Evolutionary conservation across 176 grass and related monocot genomes (phyloP), one percentile per base, ranked within the genome.

Genomic region (Triticum timopheevii): DNA sequence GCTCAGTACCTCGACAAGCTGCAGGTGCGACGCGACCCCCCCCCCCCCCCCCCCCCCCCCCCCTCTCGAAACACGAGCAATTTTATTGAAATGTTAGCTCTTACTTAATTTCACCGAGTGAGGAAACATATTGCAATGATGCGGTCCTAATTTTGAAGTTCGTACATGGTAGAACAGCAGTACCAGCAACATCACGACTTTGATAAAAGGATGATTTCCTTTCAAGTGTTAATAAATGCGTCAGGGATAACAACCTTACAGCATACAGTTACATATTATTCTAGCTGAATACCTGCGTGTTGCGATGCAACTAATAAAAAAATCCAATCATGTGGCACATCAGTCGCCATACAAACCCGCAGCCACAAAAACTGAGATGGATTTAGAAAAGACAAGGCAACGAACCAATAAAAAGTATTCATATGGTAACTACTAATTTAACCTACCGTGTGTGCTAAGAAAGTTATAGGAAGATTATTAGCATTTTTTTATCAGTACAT

Each of bases 1-100:
- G 89, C 95, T 62, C 95, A 98, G 63, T 98, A 95, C 88, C 95
- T 95, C 38, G 93, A 95, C 77, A 98, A 98, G 84, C 76, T 98
- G 58, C 95, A 95, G 86, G 95, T 95, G 80, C 10, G 83, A 30
- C 16, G 30, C 11, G 1, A 70, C 19, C 2, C 10, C 19, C 40
- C 30, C 3, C 13, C 19, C 40, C 30, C 3, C 13, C 19, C 40
- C 30, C 3, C 13, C 19, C 40, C 30, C 27, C 27, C 3, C 13
- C 19, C 28, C n/a, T 74, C 35, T 44, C 3, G 4, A 45, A 62
- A 84, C 10, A 62, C 8, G 63, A 17, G 80, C 6, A 67, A 38
- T 27, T 38, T 2, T 2, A 66, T 13, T 47, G 19, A 52, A 35
- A 65, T 7, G 35, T 65, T 56, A 35, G 7, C 2, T 34, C 36